phyloP scores from a whole-genome alignment of 257 asterid species.

The Scutellaria minor region DNA sequence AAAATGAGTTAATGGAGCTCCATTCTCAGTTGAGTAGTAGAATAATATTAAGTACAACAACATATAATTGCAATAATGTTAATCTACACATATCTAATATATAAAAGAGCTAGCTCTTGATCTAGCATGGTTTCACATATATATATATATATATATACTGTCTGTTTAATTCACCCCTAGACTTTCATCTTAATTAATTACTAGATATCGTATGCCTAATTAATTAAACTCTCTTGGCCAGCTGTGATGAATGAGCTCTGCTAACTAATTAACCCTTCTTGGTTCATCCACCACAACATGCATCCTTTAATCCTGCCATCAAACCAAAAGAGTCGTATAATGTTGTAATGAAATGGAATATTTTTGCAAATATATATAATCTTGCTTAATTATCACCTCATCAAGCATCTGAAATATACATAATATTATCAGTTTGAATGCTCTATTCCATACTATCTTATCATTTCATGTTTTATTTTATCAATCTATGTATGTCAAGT shows the following conservation, averaged over 20 bases:
- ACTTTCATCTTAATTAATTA: constrained; percentile 23
- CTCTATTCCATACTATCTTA: no score
- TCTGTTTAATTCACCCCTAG: constrained; percentile 23
- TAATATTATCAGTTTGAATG: no score
- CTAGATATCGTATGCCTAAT: constrained; percentile 21
- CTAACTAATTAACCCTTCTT: background rate
- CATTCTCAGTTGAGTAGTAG: constrained; percentile 3
- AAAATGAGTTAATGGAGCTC: background rate
- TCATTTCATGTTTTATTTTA: no score
- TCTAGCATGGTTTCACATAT: constrained; percentile 20
- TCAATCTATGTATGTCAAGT: no score
- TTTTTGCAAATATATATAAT: background rate
- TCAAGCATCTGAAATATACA: no score
- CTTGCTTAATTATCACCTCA: no score
- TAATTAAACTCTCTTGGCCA: background rate
- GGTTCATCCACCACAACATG: constrained; percentile 25
- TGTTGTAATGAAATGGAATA: background rate
- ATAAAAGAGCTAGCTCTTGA: background rate
- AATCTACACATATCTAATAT: constrained; percentile 15
- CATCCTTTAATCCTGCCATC: constrained; percentile 29
- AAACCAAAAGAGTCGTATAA: background rate
- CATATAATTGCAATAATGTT: constrained; percentile 15
- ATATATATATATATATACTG: background rate
- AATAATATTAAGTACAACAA: constrained; percentile 5
- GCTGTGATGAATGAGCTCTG: constrained; percentile 9